phyloP scores from a whole-genome alignment of 345 rosid species.

The Stellera chamaejasme region DNA sequence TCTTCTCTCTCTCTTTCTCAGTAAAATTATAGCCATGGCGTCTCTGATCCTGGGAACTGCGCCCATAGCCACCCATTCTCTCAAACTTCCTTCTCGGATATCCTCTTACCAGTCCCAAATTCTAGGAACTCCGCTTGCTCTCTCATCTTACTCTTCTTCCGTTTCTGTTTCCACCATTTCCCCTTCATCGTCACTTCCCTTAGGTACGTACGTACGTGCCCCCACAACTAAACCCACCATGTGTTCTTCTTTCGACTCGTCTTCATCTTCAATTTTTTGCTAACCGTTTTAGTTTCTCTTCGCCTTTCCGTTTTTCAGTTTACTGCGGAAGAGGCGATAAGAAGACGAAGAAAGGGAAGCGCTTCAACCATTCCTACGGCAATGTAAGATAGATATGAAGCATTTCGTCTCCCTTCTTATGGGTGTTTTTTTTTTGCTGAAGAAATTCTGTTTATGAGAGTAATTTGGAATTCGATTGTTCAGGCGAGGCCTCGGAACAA shows the following conservation, averaged over 20 bases:
- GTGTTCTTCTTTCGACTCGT: too few relatives aligned
- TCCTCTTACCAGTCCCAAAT: slow-evolving; percentile 48
- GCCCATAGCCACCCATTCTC: slow-evolving; percentile 21
- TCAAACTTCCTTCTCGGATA: slow-evolving; percentile 16
- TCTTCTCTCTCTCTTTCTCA: slow-evolving; percentile 7
- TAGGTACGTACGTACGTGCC: slow-evolving; percentile 17
- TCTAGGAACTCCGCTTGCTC: slow-evolving; percentile 28
- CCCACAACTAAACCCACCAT: not conserved
- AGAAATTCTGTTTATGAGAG: not conserved
- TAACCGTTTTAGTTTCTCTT: not conserved
- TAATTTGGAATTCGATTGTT: slow-evolving; percentile 7
- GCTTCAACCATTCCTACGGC: slow-evolving; percentile 87
- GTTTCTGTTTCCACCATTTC: slow-evolving; percentile 16
- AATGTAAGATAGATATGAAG: slow-evolving; percentile 41
- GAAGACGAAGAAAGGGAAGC: slow-evolving; percentile 86
- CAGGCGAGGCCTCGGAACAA: slow-evolving; percentile 92
- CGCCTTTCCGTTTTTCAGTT: slow-evolving; percentile 24
- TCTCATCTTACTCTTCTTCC: slow-evolving; percentile 21
- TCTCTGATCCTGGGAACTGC: slow-evolving; percentile 40
- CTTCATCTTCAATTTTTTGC: not conserved
- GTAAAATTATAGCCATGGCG: slow-evolving; percentile 34
- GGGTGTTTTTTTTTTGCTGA: not conserved
- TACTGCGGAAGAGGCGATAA: slow-evolving; percentile 83
- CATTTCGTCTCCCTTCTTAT: not conserved
- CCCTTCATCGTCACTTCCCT: slow-evolving; percentile 20